phyloP scores from a whole-genome alignment of 1,284 basidiomycete species.

The Cutaneotrichosporon sp. region DNA sequence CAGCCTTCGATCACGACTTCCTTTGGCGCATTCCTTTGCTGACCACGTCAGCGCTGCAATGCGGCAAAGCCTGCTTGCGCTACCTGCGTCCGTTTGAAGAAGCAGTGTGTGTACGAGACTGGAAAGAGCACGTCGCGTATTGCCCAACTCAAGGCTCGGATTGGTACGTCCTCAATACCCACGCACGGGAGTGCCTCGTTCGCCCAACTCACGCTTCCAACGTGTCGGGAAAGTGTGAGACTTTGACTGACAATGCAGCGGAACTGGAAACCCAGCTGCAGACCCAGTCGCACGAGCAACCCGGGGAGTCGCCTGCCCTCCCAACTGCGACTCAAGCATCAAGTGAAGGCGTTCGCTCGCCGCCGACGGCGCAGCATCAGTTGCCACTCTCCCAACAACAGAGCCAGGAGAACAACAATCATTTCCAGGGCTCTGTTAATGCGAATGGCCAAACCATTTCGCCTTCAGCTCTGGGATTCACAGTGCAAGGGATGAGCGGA shows the following conservation, averaged over 20 bases:
- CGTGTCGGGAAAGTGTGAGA: not conserved
- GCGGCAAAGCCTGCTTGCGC: slow-evolving; percentile 28
- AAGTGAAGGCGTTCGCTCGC: no score
- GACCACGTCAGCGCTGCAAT: slow-evolving; percentile 22
- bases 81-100: slow-evolving; percentile 24
- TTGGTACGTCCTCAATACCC: slow-evolving; percentile 12
- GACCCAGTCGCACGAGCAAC: slow-evolving; percentile 3
- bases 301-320: not conserved
- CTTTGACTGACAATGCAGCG: slow-evolving; percentile 2
- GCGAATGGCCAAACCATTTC: slow-evolving; percentile 6
- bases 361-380: not conserved
- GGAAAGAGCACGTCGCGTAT: slow-evolving; percentile 25
- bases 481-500: not conserved
- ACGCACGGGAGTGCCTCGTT: not conserved
- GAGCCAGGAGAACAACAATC: not conserved
- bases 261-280: slow-evolving; percentile 18
- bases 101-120: slow-evolving; percentile 30
- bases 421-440: not conserved
- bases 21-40: no score
- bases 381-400: not conserved
- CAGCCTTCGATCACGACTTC: no score
- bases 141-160: slow-evolving; percentile 26
- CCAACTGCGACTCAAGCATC: no score
- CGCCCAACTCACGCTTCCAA: not conserved
- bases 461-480: slow-evolving; percentile 4